A percentile compares a stretch with the other conserved stretches of the same genome.
Conservation (phyloP, 1,284 basidiomycete genomes). For the Apiotrichum laibachii region DNA sequence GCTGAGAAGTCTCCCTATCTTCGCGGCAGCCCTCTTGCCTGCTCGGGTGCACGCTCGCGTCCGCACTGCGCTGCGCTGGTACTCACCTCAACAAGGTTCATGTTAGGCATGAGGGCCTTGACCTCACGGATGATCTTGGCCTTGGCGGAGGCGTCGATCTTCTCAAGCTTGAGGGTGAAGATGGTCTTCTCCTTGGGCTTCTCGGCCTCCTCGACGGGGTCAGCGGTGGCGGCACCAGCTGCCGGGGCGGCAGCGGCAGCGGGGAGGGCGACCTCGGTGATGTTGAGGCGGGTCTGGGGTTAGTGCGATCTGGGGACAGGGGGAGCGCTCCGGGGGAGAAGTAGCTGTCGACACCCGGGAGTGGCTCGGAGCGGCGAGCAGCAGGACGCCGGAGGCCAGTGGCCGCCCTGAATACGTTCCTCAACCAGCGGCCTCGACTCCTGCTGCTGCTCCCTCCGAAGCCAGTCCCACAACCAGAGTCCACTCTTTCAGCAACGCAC, state of each 20-base stretch:
- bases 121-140: conserved; percentile 98
- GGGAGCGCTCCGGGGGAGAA: background rate
- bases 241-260: conserved; percentile 65
- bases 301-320: background rate
- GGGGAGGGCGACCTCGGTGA: conserved; percentile 96
- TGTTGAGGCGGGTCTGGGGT: conserved; percentile 81
- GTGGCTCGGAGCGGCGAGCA: no score
- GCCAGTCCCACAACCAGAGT: background rate
- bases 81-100: conserved; percentile 92
- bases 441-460: background rate
- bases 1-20: background rate
- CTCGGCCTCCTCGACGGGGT: conserved; percentile 62
- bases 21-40: background rate
- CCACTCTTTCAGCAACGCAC: conserved; percentile 52
- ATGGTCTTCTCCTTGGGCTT: conserved; percentile 97
- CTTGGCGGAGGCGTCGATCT: conserved; percentile 84
- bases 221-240: conserved; percentile 56
- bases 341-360: background rate
- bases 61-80: background rate
- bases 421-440: background rate
- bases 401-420: no score
- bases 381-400: no score
- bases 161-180: conserved; percentile 91
- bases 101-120: conserved; percentile 88
- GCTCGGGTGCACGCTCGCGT: background rate